phyloP scores from a whole-genome alignment of 1,139 yeast genomes.

The Ogataea hybrid region DNA sequence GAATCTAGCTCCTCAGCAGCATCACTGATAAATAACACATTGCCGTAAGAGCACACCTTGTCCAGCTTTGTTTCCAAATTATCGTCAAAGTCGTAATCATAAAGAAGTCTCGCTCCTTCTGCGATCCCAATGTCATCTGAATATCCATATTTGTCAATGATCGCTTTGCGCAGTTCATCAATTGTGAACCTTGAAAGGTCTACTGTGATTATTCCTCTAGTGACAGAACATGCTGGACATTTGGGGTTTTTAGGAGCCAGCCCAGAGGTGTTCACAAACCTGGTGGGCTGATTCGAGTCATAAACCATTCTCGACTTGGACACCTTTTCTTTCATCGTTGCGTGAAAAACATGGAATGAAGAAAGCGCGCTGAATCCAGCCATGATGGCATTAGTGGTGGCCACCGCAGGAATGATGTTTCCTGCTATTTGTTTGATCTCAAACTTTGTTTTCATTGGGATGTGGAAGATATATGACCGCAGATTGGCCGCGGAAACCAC shows the following conservation, averaged over 20 bases:
- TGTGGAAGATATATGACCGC: slow-evolving; percentile 69
- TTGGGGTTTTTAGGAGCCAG: slow-evolving; percentile 59
- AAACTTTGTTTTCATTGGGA: slow-evolving; percentile 74
- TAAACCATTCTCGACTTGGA: slow-evolving; percentile 49
- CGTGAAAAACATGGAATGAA: slow-evolving; percentile 54
- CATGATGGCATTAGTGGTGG: slow-evolving; percentile 94
- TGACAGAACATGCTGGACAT: slow-evolving; percentile 74
- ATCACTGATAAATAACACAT: slow-evolving; percentile 69
- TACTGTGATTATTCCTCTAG: slow-evolving; percentile 47
- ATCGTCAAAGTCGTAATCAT: slow-evolving; percentile 89
- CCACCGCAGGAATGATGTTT: slow-evolving; percentile 96
- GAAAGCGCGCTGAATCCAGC: slow-evolving; percentile 84
- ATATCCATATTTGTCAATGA: slow-evolving; percentile 52
- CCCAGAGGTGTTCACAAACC: slow-evolving; percentile 63
- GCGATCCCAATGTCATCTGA: slow-evolving; percentile 67
- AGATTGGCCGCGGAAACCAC: slow-evolving; percentile 88
- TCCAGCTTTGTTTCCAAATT: slow-evolving; percentile 49
- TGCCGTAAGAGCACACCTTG: slow-evolving; percentile 56
- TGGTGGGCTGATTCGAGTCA: slow-evolving; percentile 66
- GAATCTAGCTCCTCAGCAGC: slow-evolving; percentile 70
- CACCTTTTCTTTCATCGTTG: slow-evolving; percentile 2
- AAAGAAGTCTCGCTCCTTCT: slow-evolving; percentile 58
- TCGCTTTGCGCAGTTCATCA: slow-evolving; percentile 42
- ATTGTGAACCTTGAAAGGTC: slow-evolving; percentile 36
- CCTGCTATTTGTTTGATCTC: slow-evolving; percentile 95